phyloP scores from a whole-genome alignment of 2,329 filamentous ascomycete genomes.

The Aspergillus persii region DNA sequence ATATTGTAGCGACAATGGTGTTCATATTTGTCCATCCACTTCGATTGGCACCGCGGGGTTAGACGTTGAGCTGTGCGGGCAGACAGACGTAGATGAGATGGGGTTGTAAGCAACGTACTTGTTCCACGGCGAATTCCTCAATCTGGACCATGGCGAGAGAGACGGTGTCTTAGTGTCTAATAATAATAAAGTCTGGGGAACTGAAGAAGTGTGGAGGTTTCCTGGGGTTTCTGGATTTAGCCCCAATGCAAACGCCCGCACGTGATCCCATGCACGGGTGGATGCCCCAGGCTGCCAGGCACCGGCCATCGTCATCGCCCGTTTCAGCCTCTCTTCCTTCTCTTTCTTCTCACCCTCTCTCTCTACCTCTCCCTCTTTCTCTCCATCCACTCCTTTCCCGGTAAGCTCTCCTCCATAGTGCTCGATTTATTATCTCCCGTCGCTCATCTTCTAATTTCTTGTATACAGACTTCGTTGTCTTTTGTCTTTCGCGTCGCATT shows the following conservation, averaged over 20 bases:
- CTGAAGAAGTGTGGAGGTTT: conserved; percentile 1
- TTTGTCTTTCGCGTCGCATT: background rate
- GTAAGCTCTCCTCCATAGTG: background rate
- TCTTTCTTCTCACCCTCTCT: too few relatives aligned
- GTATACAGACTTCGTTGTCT: background rate
- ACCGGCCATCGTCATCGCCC: background rate
- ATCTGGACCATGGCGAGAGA: conserved; percentile 39
- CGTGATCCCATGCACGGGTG: background rate
- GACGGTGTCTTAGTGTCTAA: too few relatives aligned
- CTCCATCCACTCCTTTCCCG: too few relatives aligned
- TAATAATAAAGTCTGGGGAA: background rate
- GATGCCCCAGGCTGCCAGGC: conserved; percentile 25
- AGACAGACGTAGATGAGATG: conserved; percentile 41
- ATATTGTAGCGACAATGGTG: conserved; percentile 62
- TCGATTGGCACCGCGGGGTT: background rate
- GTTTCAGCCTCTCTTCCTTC: background rate
- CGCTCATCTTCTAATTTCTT: background rate
- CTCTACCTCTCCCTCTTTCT: too few relatives aligned
- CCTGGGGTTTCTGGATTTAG: background rate
- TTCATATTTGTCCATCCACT: conserved; percentile 60
- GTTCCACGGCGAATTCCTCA: conserved; percentile 59
- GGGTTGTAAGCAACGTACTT: conserved; percentile 45
- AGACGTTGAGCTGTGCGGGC: conserved; percentile 1
- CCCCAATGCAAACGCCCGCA: background rate
- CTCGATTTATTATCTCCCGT: background rate